A percentile compares a stretch with the other conserved stretches of the same genome.
Conservation (phyloP, 1,139 yeast genomes). For the Saccharomyces hybrid region DNA sequence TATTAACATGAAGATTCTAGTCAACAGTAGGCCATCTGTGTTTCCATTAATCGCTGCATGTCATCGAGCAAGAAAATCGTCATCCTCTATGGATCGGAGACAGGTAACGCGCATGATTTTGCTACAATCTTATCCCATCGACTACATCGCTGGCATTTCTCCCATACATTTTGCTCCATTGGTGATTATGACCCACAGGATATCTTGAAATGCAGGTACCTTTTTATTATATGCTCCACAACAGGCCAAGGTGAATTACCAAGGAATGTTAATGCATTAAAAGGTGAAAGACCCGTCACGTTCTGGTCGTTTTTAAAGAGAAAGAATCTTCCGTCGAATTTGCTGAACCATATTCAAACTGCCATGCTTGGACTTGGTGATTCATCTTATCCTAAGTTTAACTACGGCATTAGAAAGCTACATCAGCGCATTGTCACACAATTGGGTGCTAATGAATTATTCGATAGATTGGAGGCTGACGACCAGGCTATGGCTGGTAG, state of each 20-base stretch:
- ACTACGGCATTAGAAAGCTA: conserved; percentile 75
- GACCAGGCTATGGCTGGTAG: conserved; percentile 45
- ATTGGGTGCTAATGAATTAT: conserved; percentile 69
- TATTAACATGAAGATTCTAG: not conserved
- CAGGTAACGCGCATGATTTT: conserved; percentile 86
- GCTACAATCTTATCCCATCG: conserved; percentile 57
- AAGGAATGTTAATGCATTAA: conserved; percentile 44
- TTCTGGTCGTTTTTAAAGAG: conserved; percentile 70
- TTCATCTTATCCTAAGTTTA: conserved; percentile 79
- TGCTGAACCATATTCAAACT: conserved; percentile 54
- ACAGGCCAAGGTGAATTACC: conserved; percentile 97
- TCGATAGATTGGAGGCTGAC: conserved; percentile 80
- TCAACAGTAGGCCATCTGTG: not conserved
- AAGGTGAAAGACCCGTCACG: conserved; percentile 28
- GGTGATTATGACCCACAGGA: conserved; percentile 55
- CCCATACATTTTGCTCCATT: conserved; percentile 45
- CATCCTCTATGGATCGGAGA: conserved; percentile 82
- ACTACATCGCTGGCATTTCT: conserved; percentile 49
- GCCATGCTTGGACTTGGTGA: conserved; percentile 93
- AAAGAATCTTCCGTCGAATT: conserved; percentile 55
- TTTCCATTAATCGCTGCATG: not conserved
- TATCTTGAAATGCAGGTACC: conserved; percentile 41
- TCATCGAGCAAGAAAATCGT: conserved; percentile 34
- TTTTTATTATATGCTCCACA: conserved; percentile 74
- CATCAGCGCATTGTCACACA: conserved; percentile 65